A percentile compares a stretch with the other conserved stretches of the same genome.
These are phyloP conservation scores for Colletotrichum ledebouriae DNA, from an alignment of 2,329 filamentous ascomycete genomes.

Conservation along the genomic window DNA sequence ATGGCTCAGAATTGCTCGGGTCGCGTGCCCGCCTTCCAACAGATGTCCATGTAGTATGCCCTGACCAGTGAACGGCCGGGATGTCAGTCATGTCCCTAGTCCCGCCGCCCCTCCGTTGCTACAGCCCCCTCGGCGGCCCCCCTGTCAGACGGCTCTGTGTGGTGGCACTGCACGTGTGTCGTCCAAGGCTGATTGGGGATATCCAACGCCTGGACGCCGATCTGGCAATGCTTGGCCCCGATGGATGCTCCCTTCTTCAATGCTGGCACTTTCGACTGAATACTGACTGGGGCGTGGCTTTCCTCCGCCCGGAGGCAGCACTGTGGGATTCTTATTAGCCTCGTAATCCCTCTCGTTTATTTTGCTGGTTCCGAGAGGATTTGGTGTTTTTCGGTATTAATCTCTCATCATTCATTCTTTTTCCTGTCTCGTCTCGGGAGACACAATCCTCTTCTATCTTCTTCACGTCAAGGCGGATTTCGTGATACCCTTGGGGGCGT, in stretches of 20 bases:
- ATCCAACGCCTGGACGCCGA: constrained; percentile 25
- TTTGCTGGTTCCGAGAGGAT: constrained; percentile 4
- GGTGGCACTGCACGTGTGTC: constrained; percentile 23
- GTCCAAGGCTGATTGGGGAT: constrained; percentile 28
- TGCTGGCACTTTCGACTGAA: constrained; percentile 1
- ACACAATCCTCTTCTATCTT: background rate
- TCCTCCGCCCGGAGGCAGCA: constrained; percentile 22
- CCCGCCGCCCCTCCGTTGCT: constrained; percentile 22
- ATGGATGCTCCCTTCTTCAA: background rate
- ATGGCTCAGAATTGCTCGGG: background rate
- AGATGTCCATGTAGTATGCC: constrained; percentile 9
- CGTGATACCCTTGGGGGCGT: constrained; percentile 6
- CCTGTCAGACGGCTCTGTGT: constrained; percentile 37
- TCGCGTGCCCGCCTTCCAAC: constrained; percentile 37
- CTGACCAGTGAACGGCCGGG: constrained; percentile 19
- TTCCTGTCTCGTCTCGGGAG: background rate
- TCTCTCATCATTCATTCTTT: constrained; percentile 17
- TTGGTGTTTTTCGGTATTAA: constrained; percentile 21
- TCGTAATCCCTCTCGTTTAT: constrained; percentile 21
- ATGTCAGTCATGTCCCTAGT: constrained; percentile 40
- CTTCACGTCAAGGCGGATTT: background rate
- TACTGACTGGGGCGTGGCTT: constrained; percentile 27
- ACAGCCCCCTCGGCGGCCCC: constrained; percentile 13
- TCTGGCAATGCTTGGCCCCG: constrained; percentile 33
- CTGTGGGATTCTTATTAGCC: constrained; percentile 30